Evolutionary conservation across 2,329 filamentous ascomycete species (phyloP).

Genomic region (Penicillium polonicum): DNA sequence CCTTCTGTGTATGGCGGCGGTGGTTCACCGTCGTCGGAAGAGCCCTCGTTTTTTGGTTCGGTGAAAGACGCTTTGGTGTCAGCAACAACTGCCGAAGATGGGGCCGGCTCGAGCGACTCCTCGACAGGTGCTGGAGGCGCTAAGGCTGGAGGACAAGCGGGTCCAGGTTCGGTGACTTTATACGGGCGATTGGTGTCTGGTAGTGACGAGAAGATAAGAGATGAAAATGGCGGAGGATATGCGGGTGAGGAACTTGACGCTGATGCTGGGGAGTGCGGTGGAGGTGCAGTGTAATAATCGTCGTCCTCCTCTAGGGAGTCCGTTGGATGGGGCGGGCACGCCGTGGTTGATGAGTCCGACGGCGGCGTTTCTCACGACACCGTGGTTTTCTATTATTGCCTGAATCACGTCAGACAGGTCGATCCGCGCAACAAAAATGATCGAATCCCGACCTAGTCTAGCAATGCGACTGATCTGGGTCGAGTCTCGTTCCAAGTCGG

Average conservation of each 20-base stretch:
- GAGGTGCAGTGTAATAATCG: slow-evolving; percentile 41
- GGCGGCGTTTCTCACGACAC: slow-evolving; percentile 32
- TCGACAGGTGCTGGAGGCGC: slow-evolving; percentile 53
- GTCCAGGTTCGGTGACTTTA: slow-evolving; percentile 49
- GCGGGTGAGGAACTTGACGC: slow-evolving; percentile 53
- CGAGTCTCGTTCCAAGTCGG: neutral
- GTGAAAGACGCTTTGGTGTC: slow-evolving; percentile 85
- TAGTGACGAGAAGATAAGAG: slow-evolving; percentile 57
- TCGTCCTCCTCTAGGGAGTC: slow-evolving; percentile 43
- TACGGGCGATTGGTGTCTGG: slow-evolving; percentile 40
- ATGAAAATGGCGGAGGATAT: slow-evolving; percentile 62
- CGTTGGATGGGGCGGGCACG: slow-evolving; percentile 41
- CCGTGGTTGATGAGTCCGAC: slow-evolving; percentile 42
- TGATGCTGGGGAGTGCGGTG: slow-evolving; percentile 43
- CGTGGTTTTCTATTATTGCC: slow-evolving; percentile 21
- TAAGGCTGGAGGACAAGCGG: slow-evolving; percentile 50
- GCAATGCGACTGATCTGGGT: slow-evolving; percentile 1
- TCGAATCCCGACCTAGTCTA: neutral
- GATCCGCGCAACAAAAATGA: neutral
- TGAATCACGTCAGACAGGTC: slow-evolving; percentile 2
- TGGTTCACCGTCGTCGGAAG: slow-evolving; percentile 78
- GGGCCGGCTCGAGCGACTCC: slow-evolving; percentile 47
- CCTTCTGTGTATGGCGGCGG: slow-evolving; percentile 95
- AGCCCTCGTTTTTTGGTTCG: slow-evolving; percentile 74
- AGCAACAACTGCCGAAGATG: slow-evolving; percentile 54